phyloP scores from a whole-genome alignment of 371 early-diverging fungal species.

The Mucor racemosus region DNA sequence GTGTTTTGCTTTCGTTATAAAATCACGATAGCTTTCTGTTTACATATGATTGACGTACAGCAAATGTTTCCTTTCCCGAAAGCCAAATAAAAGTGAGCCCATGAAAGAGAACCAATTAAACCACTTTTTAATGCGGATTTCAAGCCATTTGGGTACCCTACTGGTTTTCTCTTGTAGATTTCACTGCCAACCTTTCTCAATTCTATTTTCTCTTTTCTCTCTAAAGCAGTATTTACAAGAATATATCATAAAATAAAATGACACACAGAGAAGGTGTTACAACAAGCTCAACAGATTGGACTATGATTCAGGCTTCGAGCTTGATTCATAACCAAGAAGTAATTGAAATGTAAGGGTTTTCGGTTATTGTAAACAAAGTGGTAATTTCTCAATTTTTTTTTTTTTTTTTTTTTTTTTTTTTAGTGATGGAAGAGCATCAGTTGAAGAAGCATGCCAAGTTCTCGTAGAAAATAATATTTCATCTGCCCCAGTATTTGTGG shows the following conservation, averaged over 20 bases:
- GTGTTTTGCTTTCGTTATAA: no score
- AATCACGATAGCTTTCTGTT: background rate
- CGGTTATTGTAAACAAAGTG: background rate
- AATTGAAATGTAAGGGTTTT: slow-evolving; percentile 55
- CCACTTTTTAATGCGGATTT: background rate
- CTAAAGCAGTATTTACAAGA: background rate
- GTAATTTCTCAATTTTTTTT: no score
- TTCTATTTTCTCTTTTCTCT: background rate
- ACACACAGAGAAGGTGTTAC: slow-evolving; percentile 62
- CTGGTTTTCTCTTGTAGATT: background rate
- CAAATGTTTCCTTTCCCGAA: background rate
- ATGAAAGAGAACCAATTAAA: background rate
- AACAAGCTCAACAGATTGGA: slow-evolving; percentile 57
- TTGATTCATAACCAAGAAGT: slow-evolving; percentile 58
- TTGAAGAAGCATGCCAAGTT: slow-evolving; percentile 53
- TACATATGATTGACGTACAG: background rate
- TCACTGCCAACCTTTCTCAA: background rate
- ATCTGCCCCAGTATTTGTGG: slow-evolving; percentile 77
- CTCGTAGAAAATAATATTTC: slow-evolving; percentile 55
- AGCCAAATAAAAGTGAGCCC: background rate
- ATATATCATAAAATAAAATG: slow-evolving; percentile 15
- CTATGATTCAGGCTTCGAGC: slow-evolving; percentile 54
- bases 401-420: no score
- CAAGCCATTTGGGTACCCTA: background rate
- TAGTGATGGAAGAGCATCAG: slow-evolving; percentile 44